Percentiles rank a stretch among this genome's conserved stretches.
phyloP scores from a whole-genome alignment of 1,139 yeast species.

The Wickerhamiella pararugosa region DNA sequence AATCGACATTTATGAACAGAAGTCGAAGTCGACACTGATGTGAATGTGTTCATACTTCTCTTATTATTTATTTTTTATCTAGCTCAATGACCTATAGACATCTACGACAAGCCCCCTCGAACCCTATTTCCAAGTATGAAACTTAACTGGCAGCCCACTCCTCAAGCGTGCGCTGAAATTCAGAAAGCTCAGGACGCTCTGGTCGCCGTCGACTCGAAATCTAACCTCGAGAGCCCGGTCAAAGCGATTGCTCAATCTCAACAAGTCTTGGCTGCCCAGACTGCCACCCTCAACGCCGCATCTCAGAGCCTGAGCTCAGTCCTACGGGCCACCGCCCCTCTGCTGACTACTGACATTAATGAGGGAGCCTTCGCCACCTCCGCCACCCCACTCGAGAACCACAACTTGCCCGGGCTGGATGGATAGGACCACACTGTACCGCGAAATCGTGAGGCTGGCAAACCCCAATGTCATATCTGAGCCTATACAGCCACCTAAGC shows the following conservation, averaged over 20 bases:
- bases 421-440: slow-evolving; percentile 16
- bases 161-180: slow-evolving; percentile 1
- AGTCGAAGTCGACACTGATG: no score
- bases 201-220: neutral
- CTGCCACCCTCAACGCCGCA: neutral
- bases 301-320: no score
- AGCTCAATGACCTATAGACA: no score
- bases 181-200: slow-evolving; percentile 4
- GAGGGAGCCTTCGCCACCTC: no score
- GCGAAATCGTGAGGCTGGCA: slow-evolving; percentile 16
- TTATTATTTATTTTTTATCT: no score
- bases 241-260: neutral
- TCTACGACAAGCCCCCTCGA: no score
- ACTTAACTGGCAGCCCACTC: slow-evolving; percentile 3
- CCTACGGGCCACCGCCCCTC: no score
- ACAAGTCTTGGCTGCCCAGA: no score
- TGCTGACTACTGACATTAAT: no score
- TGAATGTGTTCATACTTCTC: no score
- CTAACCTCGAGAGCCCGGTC: neutral
- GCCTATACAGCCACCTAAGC: slow-evolving; percentile 1
- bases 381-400: no score
- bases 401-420: neutral
- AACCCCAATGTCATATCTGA: slow-evolving; percentile 10
- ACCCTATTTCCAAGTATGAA: neutral
- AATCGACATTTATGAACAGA: no score